Evolutionary conservation across 768 basidiomycete genomes (phyloP).

Genomic region (Mycena venus): DNA sequence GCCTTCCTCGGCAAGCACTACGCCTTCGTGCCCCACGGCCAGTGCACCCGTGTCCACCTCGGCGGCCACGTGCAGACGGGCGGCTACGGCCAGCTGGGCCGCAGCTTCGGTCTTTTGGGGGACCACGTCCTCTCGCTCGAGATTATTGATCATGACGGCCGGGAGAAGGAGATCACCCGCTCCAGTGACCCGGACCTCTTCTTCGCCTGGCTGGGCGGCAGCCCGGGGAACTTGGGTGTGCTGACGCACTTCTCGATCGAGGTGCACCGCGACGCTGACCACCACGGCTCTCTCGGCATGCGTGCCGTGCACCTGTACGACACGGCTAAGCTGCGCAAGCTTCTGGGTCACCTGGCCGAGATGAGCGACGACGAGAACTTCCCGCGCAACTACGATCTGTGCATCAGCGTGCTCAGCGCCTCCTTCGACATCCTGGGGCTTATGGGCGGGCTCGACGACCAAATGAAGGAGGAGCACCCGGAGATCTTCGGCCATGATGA

Average conservation of each 20-base stretch:
- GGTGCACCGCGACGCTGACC: conserved; percentile 18
- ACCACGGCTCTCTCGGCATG: conserved; percentile 17
- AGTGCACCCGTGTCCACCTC: no score
- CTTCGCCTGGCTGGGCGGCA: no score
- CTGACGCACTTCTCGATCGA: conserved; percentile 15
- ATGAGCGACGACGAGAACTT: no score
- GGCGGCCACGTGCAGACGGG: no score
- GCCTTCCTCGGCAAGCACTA: conserved; percentile 17
- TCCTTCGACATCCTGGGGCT: conserved; percentile 9
- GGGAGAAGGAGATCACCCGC: conserved; percentile 23
- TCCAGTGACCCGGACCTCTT: no score
- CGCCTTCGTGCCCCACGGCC: conserved; percentile 24
- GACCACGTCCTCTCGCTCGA: conserved; percentile 22
- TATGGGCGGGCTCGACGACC: background rate
- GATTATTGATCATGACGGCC: conserved; percentile 20
- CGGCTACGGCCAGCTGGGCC: conserved; percentile 20
- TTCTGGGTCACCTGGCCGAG: conserved; percentile 18
- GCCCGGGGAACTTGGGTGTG: no score
- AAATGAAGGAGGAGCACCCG: conserved; percentile 13
- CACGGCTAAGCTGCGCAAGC: conserved; percentile 4
- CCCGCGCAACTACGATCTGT: no score
- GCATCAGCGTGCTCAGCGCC: no score
- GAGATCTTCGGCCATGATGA: conserved; percentile 4
- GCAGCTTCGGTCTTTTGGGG: conserved; percentile 22
- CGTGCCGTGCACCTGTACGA: conserved; percentile 22